phyloP scores from a whole-genome alignment of 1,139 yeast species.

The Taiozyma sp. region DNA sequence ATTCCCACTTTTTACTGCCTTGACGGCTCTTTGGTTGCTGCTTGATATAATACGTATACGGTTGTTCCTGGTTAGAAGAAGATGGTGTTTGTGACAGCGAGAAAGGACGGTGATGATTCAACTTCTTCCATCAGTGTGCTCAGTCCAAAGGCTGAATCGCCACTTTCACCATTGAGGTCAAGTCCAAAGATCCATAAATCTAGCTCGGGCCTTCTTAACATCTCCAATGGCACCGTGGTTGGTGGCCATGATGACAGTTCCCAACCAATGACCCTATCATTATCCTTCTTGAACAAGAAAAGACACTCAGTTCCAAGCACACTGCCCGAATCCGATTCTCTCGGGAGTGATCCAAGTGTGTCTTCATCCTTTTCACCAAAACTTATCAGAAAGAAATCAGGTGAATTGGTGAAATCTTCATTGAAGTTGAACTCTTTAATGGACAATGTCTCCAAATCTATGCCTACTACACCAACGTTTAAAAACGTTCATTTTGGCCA shows the following conservation, averaged over 20 bases:
- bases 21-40: not conserved
- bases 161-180: not conserved
- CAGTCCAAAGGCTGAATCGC: not conserved
- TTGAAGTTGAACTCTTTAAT: constrained; percentile 47
- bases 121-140: not conserved
- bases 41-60: not conserved
- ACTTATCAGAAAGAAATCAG: constrained; percentile 68
- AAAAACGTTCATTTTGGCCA: constrained; percentile 80
- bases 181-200: not conserved
- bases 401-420: constrained; percentile 75
- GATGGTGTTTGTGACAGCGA: not conserved
- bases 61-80: not conserved
- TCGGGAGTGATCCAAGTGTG: not conserved
- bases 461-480: constrained; percentile 71
- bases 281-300: constrained; percentile 17
- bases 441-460: constrained; percentile 46
- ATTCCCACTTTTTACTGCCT: not conserved
- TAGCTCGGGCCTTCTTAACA: not conserved
- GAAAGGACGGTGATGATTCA: not conserved
- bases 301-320: constrained; percentile 12
- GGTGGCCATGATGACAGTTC: not conserved
- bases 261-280: constrained; percentile 10
- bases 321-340: not conserved
- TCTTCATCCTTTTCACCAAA: constrained; percentile 9
- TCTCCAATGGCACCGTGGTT: not conserved